Percentiles rank a stretch among this genome's conserved stretches.
Conservation (phyloP, 495 filamentous ascomycete genomes). For the Annulohypoxylon stygium region DNA sequence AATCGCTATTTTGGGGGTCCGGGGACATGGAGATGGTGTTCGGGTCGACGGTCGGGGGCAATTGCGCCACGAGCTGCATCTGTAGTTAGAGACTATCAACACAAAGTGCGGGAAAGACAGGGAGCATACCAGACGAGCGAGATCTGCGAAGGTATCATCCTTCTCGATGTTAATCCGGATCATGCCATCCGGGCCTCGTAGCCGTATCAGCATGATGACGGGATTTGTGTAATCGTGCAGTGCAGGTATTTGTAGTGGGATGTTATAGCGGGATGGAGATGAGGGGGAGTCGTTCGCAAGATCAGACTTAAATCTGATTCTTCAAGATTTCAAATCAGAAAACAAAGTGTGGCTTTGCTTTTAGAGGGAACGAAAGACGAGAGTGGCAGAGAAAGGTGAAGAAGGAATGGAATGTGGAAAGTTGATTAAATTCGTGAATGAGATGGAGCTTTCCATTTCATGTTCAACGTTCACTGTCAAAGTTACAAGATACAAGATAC, state of each 20-base stretch:
- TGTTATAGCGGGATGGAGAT: conserved; percentile 16
- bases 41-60: conserved; percentile 73
- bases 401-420: conserved; percentile 27
- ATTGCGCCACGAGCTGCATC: conserved; percentile 58
- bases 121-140: conserved; percentile 63
- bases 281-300: conserved; percentile 3
- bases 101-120: neutral
- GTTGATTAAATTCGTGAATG: conserved; percentile 24
- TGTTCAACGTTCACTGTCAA: neutral
- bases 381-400: conserved; percentile 22
- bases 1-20: conserved; percentile 78
- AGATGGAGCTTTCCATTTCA: conserved; percentile 27
- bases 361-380: neutral
- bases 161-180: conserved; percentile 74
- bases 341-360: neutral
- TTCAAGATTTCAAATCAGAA: neutral
- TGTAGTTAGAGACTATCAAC: conserved; percentile 31
- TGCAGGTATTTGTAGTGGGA: conserved; percentile 7
- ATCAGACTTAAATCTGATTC: neutral
- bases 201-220: conserved; percentile 73
- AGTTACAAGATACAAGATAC: conserved; percentile 2
- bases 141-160: conserved; percentile 64
- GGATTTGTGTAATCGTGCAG: neutral
- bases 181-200: conserved; percentile 78
- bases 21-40: conserved; percentile 84